A percentile compares a stretch with the other conserved stretches of the same genome.
phyloP scores from a whole-genome alignment of 2,329 filamentous ascomycete genomes.

The Lasiodiplodia hormozganensis region DNA sequence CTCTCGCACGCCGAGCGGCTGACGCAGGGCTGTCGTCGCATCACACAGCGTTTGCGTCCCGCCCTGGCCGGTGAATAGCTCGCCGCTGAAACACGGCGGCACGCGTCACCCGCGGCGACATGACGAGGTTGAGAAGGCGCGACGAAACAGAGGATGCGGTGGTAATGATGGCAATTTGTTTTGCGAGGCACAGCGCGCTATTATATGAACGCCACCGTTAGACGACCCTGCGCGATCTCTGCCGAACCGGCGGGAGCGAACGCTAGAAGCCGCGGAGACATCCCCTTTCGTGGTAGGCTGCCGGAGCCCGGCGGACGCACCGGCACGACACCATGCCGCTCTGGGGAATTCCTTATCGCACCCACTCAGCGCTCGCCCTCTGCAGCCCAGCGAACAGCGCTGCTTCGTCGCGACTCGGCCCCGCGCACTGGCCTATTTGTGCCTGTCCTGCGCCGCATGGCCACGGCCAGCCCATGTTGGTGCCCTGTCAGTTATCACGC shows the following conservation, averaged over 20 bases:
- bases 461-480: neutral
- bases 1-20: neutral
- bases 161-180: slow-evolving; percentile 1
- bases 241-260: slow-evolving; percentile 6
- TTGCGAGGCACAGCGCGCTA: slow-evolving; percentile 1
- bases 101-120: neutral
- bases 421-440: slow-evolving; percentile 2
- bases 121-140: neutral
- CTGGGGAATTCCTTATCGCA: slow-evolving; percentile 21
- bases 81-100: slow-evolving; percentile 17
- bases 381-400: neutral
- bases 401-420: slow-evolving; percentile 8
- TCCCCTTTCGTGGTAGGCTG: slow-evolving; percentile 7
- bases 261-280: slow-evolving; percentile 13
- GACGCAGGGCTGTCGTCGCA: slow-evolving; percentile 18
- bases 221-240: neutral
- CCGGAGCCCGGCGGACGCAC: neutral
- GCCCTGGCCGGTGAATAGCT: neutral
- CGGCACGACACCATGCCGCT: slow-evolving; percentile 11
- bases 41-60: neutral
- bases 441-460: slow-evolving; percentile 21
- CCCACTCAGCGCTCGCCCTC: slow-evolving; percentile 11
- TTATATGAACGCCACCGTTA: slow-evolving; percentile 13
- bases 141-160: slow-evolving; percentile 16
- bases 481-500: slow-evolving; percentile 2